A percentile compares a stretch with the other conserved stretches of the same genome.
phyloP scores from a whole-genome alignment of 108 stramenopile genomes.

The Parmales sp. region DNA sequence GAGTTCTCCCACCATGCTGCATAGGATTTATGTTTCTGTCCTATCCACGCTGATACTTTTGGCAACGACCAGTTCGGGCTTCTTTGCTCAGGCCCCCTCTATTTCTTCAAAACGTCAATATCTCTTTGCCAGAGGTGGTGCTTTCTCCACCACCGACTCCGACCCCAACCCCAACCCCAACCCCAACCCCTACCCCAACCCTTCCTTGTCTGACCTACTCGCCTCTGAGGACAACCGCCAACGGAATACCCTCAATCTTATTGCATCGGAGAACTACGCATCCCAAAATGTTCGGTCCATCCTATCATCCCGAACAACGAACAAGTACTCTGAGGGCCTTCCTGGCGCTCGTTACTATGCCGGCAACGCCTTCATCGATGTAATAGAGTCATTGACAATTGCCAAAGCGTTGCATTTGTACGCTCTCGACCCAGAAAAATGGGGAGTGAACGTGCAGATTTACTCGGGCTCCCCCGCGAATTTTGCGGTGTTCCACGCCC shows the following conservation, averaged over 20 bases:
- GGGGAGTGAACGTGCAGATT: conserved; percentile 98
- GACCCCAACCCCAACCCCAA: too few species aligned
- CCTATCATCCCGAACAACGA: conserved; percentile 92
- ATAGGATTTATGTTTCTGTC: too few species aligned
- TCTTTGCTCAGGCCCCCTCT: too few species aligned
- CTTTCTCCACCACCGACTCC: too few species aligned
- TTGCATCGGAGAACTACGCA: conserved; percentile 98
- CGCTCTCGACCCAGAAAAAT: conserved; percentile 63
- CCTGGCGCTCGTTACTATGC: conserved; percentile 97
- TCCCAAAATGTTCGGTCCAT: conserved; percentile 84
- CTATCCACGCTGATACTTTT: too few species aligned
- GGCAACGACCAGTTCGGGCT: too few species aligned
- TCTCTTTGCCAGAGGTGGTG: too few species aligned
- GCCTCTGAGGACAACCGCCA: too few species aligned
- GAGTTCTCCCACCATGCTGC: too few species aligned
- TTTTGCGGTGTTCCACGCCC: conserved; percentile 95
- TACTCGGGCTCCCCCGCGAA: conserved; percentile 97
- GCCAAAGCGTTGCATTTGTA: conserved; percentile 80
- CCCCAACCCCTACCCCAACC: too few species aligned
- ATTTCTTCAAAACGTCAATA: too few species aligned
- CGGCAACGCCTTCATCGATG: conserved; percentile 88
- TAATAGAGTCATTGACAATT: conserved; percentile 90
- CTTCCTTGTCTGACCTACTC: too few species aligned
- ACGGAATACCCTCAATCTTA: conserved; percentile 82
- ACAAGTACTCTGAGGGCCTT: conserved; percentile 99